These are phyloP conservation scores for Tylopilus felleus DNA, from an alignment of 768 basidiomycete species.

Conservation along the genomic window DNA sequence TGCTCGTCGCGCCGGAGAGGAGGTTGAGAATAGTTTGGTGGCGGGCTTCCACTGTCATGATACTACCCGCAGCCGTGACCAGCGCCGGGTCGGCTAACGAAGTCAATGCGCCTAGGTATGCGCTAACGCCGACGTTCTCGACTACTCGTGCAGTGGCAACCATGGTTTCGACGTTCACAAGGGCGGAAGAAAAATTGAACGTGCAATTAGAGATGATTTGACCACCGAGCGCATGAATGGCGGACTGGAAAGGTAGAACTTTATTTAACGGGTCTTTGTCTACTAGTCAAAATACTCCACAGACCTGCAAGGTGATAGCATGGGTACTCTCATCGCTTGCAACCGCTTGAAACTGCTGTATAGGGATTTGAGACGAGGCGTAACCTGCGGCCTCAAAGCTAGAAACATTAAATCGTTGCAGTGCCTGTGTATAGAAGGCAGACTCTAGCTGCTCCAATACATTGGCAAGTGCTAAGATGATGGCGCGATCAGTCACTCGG, in stretches of 20 bases:
- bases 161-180: not conserved
- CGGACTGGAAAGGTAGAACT: not conserved
- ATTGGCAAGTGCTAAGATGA: not conserved
- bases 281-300: not conserved
- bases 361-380: constrained; percentile 46
- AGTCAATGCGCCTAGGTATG: not conserved
- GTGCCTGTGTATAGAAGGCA: constrained; percentile 1
- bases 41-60: not conserved
- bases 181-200: not conserved
- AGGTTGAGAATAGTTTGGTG: not conserved
- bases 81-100: not conserved
- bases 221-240: not conserved
- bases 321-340: constrained; percentile 62
- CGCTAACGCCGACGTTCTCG: not conserved
- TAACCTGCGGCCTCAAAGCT: constrained; percentile 53
- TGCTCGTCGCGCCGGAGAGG: not conserved
- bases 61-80: not conserved
- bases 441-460: not conserved
- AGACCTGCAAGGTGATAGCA: constrained; percentile 38
- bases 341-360: constrained; percentile 61
- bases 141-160: not conserved
- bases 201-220: not conserved
- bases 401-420: constrained; percentile 57
- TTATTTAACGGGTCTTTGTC: not conserved
- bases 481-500: not conserved